phyloP scores from a whole-genome alignment of 441 rosid species.

The Erodium chrysanthum region DNA sequence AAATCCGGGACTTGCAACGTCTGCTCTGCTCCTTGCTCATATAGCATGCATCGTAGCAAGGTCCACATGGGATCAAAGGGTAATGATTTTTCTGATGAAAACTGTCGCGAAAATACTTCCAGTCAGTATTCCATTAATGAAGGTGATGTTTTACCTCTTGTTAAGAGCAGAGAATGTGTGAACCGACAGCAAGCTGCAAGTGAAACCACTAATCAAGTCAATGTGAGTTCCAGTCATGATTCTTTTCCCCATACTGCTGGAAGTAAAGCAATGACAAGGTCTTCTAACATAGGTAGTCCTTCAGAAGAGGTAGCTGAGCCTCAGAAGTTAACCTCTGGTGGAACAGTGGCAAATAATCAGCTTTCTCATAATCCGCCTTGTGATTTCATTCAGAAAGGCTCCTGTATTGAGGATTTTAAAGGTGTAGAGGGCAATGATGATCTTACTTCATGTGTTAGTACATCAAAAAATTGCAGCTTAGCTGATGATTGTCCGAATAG shows the following conservation, averaged over 20 bases:
- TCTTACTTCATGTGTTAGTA: constrained; percentile 37
- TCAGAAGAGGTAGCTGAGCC: constrained; percentile 31
- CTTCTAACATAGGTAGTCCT: constrained; percentile 34
- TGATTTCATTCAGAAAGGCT: constrained; percentile 14
- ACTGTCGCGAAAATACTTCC: constrained; percentile 34
- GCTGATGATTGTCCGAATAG: constrained; percentile 24
- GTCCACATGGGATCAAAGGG: constrained; percentile 44
- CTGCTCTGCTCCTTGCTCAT: constrained; percentile 76
- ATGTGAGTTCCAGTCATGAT: constrained; percentile 46
- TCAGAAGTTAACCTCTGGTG: constrained; percentile 26
- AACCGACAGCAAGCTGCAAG: constrained; percentile 34
- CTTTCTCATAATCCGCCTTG: constrained; percentile 26
- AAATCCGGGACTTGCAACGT: constrained; percentile 80
- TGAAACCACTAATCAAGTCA: constrained; percentile 52
- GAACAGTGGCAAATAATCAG: constrained; percentile 24
- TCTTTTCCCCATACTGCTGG: constrained; percentile 47
- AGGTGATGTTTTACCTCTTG: constrained; percentile 30
- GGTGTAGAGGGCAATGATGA: constrained; percentile 51
- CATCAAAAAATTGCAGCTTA: constrained; percentile 26
- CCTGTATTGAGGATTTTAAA: constrained; percentile 31
- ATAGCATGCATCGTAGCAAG: constrained; percentile 61
- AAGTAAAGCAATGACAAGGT: constrained; percentile 41
- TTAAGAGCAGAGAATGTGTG: constrained; percentile 24
- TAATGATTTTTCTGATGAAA: constrained; percentile 55
- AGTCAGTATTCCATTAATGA: constrained; percentile 54